Conservation (phyloP, 2,329 filamentous ascomycete genomes). For the Periconia sp. region DNA sequence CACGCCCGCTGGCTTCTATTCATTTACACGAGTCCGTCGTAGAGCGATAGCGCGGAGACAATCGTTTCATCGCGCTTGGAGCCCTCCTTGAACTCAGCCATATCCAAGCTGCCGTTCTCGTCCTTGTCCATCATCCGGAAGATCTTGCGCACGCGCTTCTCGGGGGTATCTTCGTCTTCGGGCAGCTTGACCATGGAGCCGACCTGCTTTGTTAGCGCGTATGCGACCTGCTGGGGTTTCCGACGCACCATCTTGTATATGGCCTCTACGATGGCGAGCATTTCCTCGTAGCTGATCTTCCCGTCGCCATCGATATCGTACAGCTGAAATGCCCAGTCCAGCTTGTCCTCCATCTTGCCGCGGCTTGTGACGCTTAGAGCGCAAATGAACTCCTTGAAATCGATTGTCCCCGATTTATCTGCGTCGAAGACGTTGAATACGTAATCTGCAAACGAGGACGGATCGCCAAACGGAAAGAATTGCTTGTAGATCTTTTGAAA, state of each 20-base stretch:
- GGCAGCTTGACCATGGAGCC: slow-evolving; percentile 99
- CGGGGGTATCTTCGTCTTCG: slow-evolving; percentile 97
- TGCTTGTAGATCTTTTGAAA: slow-evolving; percentile 99
- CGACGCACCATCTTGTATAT: slow-evolving; percentile 96
- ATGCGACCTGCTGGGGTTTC: not conserved
- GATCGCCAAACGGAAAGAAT: slow-evolving; percentile 98
- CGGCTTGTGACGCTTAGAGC: slow-evolving; percentile 95
- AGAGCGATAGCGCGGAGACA: slow-evolving; percentile 93
- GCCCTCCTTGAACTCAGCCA: slow-evolving; percentile 98
- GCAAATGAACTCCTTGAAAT: slow-evolving; percentile 99
- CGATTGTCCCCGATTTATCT: slow-evolving; percentile 95
- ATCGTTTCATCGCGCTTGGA: slow-evolving; percentile 99
- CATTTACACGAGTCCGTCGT: slow-evolving; percentile 85
- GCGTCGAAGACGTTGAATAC: slow-evolving; percentile 99
- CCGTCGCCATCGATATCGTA: slow-evolving; percentile 99
- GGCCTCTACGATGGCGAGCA: slow-evolving; percentile 97
- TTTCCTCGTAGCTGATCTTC: slow-evolving; percentile 99
- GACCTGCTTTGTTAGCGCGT: slow-evolving; percentile 64
- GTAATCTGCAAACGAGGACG: slow-evolving; percentile 96
- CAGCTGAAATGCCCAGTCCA: slow-evolving; percentile 98
- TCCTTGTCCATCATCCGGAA: slow-evolving; percentile 99
- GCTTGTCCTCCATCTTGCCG: slow-evolving; percentile 98
- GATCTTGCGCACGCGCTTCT: slow-evolving; percentile 98
- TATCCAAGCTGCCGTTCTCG: slow-evolving; percentile 94
- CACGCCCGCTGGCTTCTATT: slow-evolving; percentile 19